Evolutionary conservation across 345 rosid species (phyloP).

Genomic region (Heritiera littoralis): DNA sequence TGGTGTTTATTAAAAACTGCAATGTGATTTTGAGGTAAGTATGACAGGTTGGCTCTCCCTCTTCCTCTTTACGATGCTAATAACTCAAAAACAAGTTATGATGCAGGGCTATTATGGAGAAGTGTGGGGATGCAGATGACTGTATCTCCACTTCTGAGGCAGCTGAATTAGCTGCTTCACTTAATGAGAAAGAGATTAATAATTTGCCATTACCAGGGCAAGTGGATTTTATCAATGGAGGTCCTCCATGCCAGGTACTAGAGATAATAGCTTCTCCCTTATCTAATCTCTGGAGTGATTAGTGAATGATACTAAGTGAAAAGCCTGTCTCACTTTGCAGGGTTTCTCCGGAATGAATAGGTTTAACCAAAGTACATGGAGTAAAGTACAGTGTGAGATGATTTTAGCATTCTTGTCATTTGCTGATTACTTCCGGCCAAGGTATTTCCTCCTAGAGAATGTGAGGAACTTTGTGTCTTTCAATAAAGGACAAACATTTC

Average conservation of each 20-base stretch:
- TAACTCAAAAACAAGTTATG: constrained; percentile 6
- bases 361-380: constrained; percentile 71
- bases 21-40: constrained; percentile 77
- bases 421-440: constrained; percentile 91
- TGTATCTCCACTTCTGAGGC: constrained; percentile 83
- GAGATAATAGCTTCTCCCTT: neutral
- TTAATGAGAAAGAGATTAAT: constrained; percentile 37
- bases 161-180: constrained; percentile 42
- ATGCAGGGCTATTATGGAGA: constrained; percentile 75
- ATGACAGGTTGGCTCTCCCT: neutral
- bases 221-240: constrained; percentile 93
- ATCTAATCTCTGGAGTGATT: neutral
- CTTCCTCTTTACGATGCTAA: neutral
- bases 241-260: constrained; percentile 93
- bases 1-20: constrained; percentile 71
- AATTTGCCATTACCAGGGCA: constrained; percentile 57
- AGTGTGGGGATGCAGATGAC: constrained; percentile 75
- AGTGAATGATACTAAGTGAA: neutral
- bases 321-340: constrained; percentile 43
- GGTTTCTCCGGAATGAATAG: constrained; percentile 93
- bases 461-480: constrained; percentile 82
- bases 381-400: constrained; percentile 74
- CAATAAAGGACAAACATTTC: constrained; percentile 84
- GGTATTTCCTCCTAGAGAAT: constrained; percentile 85
- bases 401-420: constrained; percentile 56